Evolutionary conservation across 345 rosid genomes (phyloP), one percentile per base, ranked within the genome.

Genomic region (Conringia planisiliqua): DNA sequence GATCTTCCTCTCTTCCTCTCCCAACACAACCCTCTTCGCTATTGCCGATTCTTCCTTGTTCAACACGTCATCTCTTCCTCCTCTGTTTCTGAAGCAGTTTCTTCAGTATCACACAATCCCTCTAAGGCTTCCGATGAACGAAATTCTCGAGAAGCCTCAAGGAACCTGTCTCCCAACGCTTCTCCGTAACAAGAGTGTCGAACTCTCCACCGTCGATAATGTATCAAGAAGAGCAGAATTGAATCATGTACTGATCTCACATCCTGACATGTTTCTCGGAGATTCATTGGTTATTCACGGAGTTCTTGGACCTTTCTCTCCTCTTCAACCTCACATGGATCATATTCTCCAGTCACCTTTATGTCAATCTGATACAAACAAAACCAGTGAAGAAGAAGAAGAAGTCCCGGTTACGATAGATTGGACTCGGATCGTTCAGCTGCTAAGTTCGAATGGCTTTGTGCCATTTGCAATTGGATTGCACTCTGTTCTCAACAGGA

Each of bases 391-490:
- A 12, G 9, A 72, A 24, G 44, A 72, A 24, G 44, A 62, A 6
- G 30, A 47, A 26, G 32, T 40, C 13, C 70, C 50, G 5, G 75
- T 76, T 35, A 70, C 65, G 63, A 62, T 84, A 16, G 89, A 87
- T 46, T 91, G 97, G 93, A 80, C 22, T 35, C 76, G 72, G 70
- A 87, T 86, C 3, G 62, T 91, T 78, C 92, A 76, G 56, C 58
- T 79, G 14, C 81, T 90, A 51, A 85, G 96, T 76, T 88, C 92
- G 4, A 83, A 85, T 7, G 93, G 97, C 24, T 87, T 82, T 24
- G 85, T 88, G 36, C 80, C 97, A 5, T 94, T 90, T 62, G 90
- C 97, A 14, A 80, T 91, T 10, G 92, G 90, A 29, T 65, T 93
- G 73, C 77, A 91, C 73, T 88, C 93, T 62, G 87, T 82, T 81